Percentiles rank a stretch among this genome's conserved stretches.
Conservation (phyloP, 768 basidiomycete species). For the Auriscalpium microsporum region DNA sequence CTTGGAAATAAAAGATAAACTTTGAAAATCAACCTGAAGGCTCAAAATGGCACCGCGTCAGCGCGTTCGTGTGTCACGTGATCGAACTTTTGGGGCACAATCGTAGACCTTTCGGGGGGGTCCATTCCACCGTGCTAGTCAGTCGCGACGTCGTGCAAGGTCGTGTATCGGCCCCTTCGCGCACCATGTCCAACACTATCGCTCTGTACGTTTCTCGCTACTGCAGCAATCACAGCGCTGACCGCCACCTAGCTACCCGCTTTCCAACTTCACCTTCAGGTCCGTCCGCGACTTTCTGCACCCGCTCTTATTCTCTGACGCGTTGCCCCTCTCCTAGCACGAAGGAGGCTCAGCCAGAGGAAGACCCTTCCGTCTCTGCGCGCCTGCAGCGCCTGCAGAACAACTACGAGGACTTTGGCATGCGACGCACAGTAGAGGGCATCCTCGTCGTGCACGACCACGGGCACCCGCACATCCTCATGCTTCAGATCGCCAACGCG, state of each 20-base stretch:
- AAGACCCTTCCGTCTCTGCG: constrained; percentile 93
- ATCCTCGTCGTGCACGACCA: constrained; percentile 91
- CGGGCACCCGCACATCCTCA: constrained; percentile 94
- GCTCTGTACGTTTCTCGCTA: constrained; percentile 30
- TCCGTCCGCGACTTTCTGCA: constrained; percentile 18
- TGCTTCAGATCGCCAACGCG: constrained; percentile 97
- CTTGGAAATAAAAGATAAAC: too few relatives aligned
- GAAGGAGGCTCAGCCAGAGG: constrained; percentile 94
- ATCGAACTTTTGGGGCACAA: too few relatives aligned
- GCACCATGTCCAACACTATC: constrained; percentile 43
- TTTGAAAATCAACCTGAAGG: too few relatives aligned
- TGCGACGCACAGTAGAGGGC: constrained; percentile 91
- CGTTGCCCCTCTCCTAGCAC: constrained; percentile 41
- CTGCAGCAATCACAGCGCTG: background rate
- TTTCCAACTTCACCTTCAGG: constrained; percentile 93
- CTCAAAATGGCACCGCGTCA: too few relatives aligned
- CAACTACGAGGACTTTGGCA: constrained; percentile 96
- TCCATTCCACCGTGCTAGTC: too few relatives aligned
- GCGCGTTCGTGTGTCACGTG: too few relatives aligned
- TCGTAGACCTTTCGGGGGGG: too few relatives aligned
- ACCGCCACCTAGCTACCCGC: constrained; percentile 51
- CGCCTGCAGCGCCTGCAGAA: constrained; percentile 90
- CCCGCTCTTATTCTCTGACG: too few relatives aligned
- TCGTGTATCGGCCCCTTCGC: too few relatives aligned
- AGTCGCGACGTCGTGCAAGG: too few relatives aligned